Percentiles rank a stretch among this genome's conserved stretches.
Conservation (phyloP, 176 grass and related monocot genomes). For the Dactylis glomerata region DNA sequence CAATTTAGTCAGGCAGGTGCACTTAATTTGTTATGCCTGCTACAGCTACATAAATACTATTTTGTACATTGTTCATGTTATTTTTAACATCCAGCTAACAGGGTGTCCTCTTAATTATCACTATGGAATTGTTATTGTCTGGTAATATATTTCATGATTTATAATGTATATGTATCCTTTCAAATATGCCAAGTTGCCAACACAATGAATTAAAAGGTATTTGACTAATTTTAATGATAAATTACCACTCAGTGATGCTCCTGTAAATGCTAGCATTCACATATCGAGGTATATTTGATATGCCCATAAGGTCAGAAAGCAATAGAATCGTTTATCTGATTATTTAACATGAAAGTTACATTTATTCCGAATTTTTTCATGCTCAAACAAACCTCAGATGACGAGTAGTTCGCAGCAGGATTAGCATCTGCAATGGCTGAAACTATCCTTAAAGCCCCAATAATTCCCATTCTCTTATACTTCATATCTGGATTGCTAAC, state of each 20-base stretch:
- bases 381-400: slow-evolving; percentile 58
- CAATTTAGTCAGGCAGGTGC: background rate
- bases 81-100: slow-evolving; percentile 11
- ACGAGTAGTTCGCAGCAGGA: slow-evolving; percentile 46
- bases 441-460: slow-evolving; percentile 88
- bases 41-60: slow-evolving; percentile 11
- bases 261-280: slow-evolving; percentile 2
- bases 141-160: background rate
- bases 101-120: background rate
- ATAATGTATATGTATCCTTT: slow-evolving; percentile 10
- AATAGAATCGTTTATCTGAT: background rate
- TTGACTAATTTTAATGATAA: slow-evolving; percentile 20
- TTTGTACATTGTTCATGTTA: background rate
- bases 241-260: background rate
- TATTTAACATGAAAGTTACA: slow-evolving; percentile 19
- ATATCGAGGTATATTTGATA: background rate
- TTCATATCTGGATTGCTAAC: slow-evolving; percentile 90
- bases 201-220: background rate
- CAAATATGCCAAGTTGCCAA: background rate
- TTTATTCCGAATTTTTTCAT: slow-evolving; percentile 8
- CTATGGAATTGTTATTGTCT: background rate
- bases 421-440: slow-evolving; percentile 54
- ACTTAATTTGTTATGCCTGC: slow-evolving; percentile 1
- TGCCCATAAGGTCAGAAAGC: slow-evolving; percentile 4
- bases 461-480: slow-evolving; percentile 94